Evolutionary conservation across 768 basidiomycete species (phyloP), one percentile per base, ranked within the genome.

Genomic region (Rhizopogon rudus): DNA sequence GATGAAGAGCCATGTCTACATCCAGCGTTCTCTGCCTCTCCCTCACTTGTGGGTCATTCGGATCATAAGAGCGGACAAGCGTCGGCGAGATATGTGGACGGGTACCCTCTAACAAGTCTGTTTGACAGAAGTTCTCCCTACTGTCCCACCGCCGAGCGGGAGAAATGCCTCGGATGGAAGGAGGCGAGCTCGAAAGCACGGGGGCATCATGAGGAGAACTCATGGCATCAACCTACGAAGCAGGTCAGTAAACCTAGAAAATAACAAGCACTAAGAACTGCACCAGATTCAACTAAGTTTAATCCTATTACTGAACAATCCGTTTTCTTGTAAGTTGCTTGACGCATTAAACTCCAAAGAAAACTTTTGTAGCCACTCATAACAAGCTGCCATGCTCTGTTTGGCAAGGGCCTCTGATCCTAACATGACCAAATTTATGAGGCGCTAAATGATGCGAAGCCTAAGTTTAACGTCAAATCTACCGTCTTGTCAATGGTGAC

Each of bases 1-100:
- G 80, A 33, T 88, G 87, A 66, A 91, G 80, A 52, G 89, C 91
- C 88, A 93, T 92, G 63, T 95, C 93, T 0, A 91, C 91, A 63
- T 98, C 95, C 87, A 97, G 91, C 6, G 91, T 85, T 37, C 89
- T 81, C 75, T 98, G 94, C 17, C 94, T 83, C 69, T 97, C 93
- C 53, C 86, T 77, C 17, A 82, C 83, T 52, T 89, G 82, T 0
- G 87, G 83, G 65, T 91, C 86, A 73, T 85, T 78, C 9, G 78
- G 81, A 65, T 90, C 84, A 57, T 81, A 79, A 8, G 87, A 78
- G 42, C 87, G 81, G 1, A 72, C 66, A 14, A 87, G 69, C 3
- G 82, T 82, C 0, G 89, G 87, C 1, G 88, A 88, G 54, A 76
- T 77, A 22, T 85, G 78, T 46, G 78, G 67, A 1, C 73, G 77